These are phyloP conservation scores for Aristolochia contorta DNA, from an alignment of 164 flowering plant species.

Conservation along the genomic window DNA sequence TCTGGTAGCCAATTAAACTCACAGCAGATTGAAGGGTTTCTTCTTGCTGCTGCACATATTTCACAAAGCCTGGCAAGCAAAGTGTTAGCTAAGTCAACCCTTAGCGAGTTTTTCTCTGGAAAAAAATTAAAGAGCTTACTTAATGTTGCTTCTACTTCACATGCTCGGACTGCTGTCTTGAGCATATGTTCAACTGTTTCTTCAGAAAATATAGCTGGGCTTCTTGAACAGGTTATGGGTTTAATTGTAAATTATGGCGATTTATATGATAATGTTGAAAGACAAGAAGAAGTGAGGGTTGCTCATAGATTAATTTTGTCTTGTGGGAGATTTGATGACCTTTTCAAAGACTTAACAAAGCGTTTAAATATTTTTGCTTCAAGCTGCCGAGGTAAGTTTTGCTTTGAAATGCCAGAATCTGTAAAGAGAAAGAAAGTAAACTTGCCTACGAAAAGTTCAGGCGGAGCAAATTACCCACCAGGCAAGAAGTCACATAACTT, in stretches of 20 bases:
- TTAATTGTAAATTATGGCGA: constrained; percentile 37
- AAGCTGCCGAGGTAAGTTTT: constrained; percentile 40
- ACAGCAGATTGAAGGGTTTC: constrained; percentile 51
- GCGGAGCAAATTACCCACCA: constrained; percentile 22
- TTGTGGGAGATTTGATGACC: constrained; percentile 46
- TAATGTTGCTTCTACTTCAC: constrained; percentile 35
- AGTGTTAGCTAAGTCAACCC: constrained; percentile 23
- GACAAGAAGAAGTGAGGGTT: constrained; percentile 66
- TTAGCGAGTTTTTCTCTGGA: constrained; percentile 49
- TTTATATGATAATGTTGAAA: constrained; percentile 44
- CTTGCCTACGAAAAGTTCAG: constrained; percentile 25
- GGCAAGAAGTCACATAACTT: constrained; percentile 22
- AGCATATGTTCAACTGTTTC: constrained; percentile 42
- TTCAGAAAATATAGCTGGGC: constrained; percentile 33
- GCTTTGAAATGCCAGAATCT: constrained; percentile 29
- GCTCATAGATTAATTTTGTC: constrained; percentile 62
- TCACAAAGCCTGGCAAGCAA: constrained; percentile 44
- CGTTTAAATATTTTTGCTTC: constrained; percentile 44
- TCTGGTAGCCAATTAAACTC: constrained; percentile 33
- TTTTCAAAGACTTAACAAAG: constrained; percentile 42
- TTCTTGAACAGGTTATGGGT: constrained; percentile 46
- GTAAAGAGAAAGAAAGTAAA: constrained; percentile 36
- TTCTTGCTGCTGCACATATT: constrained; percentile 46
- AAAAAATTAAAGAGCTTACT: constrained; percentile 50
- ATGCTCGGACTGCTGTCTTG: constrained; percentile 54